A percentile compares a stretch with the other conserved stretches of the same genome.
Conservation (phyloP, 352 stramenopile genomes). For the Phytopythium montanum region DNA sequence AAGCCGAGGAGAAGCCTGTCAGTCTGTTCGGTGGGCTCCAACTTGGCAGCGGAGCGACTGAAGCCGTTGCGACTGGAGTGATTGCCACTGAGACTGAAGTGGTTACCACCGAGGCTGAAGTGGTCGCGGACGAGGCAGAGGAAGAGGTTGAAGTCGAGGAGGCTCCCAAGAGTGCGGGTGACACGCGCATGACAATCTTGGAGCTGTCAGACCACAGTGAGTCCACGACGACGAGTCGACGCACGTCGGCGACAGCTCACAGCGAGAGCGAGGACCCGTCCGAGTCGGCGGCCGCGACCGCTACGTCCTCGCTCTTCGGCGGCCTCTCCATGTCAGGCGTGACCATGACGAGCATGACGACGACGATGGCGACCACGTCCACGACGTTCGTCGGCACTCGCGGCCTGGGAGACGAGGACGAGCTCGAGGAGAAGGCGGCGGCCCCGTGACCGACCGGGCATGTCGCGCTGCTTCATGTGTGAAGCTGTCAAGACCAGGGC, state of each 20-base stretch:
- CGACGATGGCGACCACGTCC: constrained; percentile 8
- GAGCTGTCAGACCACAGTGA: constrained; percentile 39
- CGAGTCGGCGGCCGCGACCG: constrained; percentile 6
- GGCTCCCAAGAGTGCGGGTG: constrained; percentile 15
- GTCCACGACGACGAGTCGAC: neutral
- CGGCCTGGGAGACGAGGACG: constrained; percentile 2
- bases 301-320: constrained; percentile 5
- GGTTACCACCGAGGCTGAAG: neutral
- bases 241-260: too few species aligned
- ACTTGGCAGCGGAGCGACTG: neutral
- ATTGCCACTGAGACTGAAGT: neutral
- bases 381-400: constrained; percentile 4
- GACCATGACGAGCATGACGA: constrained; percentile 12
- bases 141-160: constrained; percentile 2
- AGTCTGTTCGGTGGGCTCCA: constrained; percentile 9
- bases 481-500: neutral
- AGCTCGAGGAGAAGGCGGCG: constrained; percentile 7
- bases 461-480: neutral
- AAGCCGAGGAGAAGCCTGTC: constrained; percentile 2
- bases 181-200: constrained; percentile 47
- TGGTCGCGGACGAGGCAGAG: neutral
- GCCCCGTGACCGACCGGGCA: constrained; percentile 1
- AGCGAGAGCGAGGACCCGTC: constrained; percentile 3
- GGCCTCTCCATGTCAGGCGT: constrained; percentile 2
- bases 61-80: neutral